Percentiles rank a stretch among this genome's conserved stretches.
Conservation (phyloP, 257 asterid genomes). For the Scutellaria galericulata region DNA sequence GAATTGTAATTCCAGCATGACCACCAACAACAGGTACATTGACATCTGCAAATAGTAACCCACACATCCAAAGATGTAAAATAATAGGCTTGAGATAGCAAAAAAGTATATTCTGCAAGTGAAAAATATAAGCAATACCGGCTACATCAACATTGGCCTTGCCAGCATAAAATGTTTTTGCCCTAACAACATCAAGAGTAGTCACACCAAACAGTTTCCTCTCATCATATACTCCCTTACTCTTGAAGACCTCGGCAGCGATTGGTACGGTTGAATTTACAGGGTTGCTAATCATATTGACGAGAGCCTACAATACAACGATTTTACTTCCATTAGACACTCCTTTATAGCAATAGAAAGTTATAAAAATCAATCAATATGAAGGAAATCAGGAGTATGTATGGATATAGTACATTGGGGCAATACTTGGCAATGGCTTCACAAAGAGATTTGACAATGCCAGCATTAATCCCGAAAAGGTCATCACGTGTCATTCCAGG, state of each 20-base stretch:
- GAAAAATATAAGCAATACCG: conserved; percentile 41
- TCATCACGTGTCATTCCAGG: conserved; percentile 98
- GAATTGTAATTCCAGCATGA: conserved; percentile 95
- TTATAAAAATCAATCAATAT: neutral
- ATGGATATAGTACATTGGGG: conserved; percentile 62
- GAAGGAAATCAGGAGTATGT: neutral
- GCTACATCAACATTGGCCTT: conserved; percentile 76
- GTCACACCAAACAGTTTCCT: conserved; percentile 85
- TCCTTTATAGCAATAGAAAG: neutral
- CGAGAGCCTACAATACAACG: conserved; percentile 60
- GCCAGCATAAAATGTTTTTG: conserved; percentile 89
- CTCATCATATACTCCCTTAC: conserved; percentile 76
- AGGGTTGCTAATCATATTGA: conserved; percentile 92
- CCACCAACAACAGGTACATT: conserved; percentile 95
- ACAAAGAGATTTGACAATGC: conserved; percentile 81
- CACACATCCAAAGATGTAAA: neutral
- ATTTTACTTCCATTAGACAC: conserved; percentile 5
- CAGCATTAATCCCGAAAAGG: conserved; percentile 87
- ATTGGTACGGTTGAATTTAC: conserved; percentile 94
- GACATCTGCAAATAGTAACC: conserved; percentile 55
- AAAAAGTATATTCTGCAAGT: neutral
- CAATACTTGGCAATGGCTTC: conserved; percentile 86
- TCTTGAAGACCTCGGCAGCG: conserved; percentile 91
- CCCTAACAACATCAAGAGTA: conserved; percentile 95
- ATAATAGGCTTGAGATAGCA: neutral